phyloP scores from a whole-genome alignment of 345 rosid species.

The Sisymbrium altissimum region DNA sequence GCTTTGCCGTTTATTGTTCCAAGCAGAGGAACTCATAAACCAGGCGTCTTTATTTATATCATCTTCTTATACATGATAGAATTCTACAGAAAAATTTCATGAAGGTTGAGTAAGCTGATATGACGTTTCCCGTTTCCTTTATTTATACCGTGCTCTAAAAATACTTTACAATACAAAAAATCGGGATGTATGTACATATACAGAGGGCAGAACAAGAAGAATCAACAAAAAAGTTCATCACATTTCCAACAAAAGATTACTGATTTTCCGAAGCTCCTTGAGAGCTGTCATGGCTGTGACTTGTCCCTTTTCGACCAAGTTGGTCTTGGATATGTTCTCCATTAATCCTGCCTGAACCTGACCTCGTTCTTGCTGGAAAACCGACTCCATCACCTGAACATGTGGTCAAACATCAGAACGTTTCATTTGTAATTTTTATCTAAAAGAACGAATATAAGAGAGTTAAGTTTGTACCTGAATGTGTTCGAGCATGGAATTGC shows the following conservation, averaged over 20 bases:
- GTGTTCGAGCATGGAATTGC: constrained; percentile 90
- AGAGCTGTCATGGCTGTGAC: constrained; percentile 83
- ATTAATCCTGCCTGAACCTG: constrained; percentile 48
- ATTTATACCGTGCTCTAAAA: constrained; percentile 28
- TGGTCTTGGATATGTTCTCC: constrained; percentile 68
- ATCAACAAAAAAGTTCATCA: constrained; percentile 35
- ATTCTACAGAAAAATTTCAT: not conserved
- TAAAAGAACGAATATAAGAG: not conserved
- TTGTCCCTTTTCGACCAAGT: constrained; percentile 86
- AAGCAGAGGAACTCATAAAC: not conserved
- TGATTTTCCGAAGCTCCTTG: constrained; percentile 87
- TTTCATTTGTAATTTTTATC: not conserved
- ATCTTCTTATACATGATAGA: not conserved
- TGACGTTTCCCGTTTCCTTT: not conserved
- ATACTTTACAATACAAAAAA: constrained; percentile 58
- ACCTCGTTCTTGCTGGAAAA: constrained; percentile 84
- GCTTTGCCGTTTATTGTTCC: not conserved
- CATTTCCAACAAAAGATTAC: constrained; percentile 92
- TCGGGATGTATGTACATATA: constrained; percentile 33
- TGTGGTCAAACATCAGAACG: not conserved
- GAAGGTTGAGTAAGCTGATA: not conserved
- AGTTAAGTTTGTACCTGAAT: constrained; percentile 67
- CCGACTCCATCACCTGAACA: constrained; percentile 78
- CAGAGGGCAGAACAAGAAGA: constrained; percentile 8
- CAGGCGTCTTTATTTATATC: not conserved